A percentile compares a stretch with the other conserved stretches of the same genome.
phyloP scores from a whole-genome alignment of 371 early-diverging fungal species.

The Rhizopus arrhizus region DNA sequence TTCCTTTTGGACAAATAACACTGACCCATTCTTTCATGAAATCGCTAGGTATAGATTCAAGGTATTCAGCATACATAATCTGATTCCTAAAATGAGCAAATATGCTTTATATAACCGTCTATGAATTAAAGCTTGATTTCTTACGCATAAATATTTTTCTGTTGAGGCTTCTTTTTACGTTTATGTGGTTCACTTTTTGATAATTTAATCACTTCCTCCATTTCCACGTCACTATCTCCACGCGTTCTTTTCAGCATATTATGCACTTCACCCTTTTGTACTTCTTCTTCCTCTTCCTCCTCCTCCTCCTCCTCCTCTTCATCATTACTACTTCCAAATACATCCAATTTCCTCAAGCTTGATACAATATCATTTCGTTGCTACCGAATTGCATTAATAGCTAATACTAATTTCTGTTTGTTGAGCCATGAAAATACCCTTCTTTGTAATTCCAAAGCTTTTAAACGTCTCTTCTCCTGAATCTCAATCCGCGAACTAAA shows the following conservation, averaged over 20 bases:
- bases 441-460: slow-evolving; percentile 35
- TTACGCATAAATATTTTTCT: slow-evolving; percentile 29
- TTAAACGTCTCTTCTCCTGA: slow-evolving; percentile 30
- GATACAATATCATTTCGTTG: slow-evolving; percentile 24
- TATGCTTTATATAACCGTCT: not conserved
- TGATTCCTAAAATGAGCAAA: slow-evolving; percentile 43
- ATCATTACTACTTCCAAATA: not conserved
- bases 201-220: slow-evolving; percentile 11
- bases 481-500: slow-evolving; percentile 21
- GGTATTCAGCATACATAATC: slow-evolving; percentile 63
- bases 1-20: slow-evolving; percentile 61
- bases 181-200: slow-evolving; percentile 4
- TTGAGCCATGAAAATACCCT: slow-evolving; percentile 8
- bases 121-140: not conserved
- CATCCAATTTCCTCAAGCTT: slow-evolving; percentile 26
- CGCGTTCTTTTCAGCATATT: slow-evolving; percentile 11
- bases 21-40: slow-evolving; percentile 54
- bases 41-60: slow-evolving; percentile 58
- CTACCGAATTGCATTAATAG: slow-evolving; percentile 9
- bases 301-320: slow-evolving; percentile 13
- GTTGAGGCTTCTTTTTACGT: slow-evolving; percentile 14
- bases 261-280: not conserved
- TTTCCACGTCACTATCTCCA: slow-evolving; percentile 31
- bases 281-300: slow-evolving; percentile 14
- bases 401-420: not conserved